Conservation (phyloP, 805 yeast species). For the Cyberlindnera suaveolens region DNA sequence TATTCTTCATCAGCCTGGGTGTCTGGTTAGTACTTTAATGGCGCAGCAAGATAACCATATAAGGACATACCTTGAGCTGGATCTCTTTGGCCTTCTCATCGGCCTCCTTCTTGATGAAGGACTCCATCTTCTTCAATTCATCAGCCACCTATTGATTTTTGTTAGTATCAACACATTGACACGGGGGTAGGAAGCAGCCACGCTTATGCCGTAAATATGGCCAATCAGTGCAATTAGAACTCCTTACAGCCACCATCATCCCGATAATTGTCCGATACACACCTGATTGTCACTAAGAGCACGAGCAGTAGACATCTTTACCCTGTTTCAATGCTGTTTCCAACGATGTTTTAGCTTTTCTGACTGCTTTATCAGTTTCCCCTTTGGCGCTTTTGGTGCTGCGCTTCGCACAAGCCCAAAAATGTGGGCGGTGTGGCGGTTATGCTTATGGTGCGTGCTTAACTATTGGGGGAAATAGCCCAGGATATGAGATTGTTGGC, state of each 20-base stretch:
- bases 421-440: too few species aligned
- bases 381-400: too few species aligned
- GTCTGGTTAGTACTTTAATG: constrained; percentile 1
- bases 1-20: constrained; percentile 88
- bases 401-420: too few species aligned
- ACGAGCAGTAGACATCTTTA: constrained; percentile 29
- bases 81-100: constrained; percentile 98
- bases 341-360: background rate
- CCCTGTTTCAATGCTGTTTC: background rate
- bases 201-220: too few species aligned
- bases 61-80: constrained; percentile 52
- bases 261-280: constrained; percentile 19
- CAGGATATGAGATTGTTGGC: too few species aligned
- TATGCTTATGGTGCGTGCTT: too few species aligned
- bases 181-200: too few species aligned
- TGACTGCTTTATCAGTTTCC: background rate
- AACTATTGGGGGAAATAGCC: too few species aligned
- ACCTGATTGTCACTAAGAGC: constrained; percentile 45
- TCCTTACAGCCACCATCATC: background rate
- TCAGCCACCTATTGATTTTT: constrained; percentile 62
- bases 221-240: too few species aligned
- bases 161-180: too few species aligned
- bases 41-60: background rate
- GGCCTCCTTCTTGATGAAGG: constrained; percentile 98
- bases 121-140: constrained; percentile 96